Conservation (phyloP, 495 filamentous ascomycete genomes). For the Choiromyces venosus region DNA sequence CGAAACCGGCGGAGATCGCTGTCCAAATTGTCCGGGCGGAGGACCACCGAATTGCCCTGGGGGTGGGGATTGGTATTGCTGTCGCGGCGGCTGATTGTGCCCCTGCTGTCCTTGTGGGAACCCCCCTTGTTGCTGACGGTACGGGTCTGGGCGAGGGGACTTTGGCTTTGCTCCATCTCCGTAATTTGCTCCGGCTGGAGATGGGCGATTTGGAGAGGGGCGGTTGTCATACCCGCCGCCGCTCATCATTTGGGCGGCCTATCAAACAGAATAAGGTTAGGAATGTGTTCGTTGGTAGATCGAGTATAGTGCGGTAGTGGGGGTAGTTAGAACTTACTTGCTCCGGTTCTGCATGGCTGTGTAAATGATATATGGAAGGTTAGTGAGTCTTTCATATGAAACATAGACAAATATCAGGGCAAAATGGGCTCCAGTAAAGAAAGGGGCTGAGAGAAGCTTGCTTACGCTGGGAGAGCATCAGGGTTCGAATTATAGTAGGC, state of each 20-base stretch:
- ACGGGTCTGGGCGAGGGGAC: slow-evolving; percentile 37
- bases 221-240: slow-evolving; percentile 40
- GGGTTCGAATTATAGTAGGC: slow-evolving; percentile 90
- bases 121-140: slow-evolving; percentile 41
- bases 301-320: slow-evolving; percentile 5
- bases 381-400: slow-evolving; percentile 18
- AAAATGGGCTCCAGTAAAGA: not conserved
- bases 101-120: slow-evolving; percentile 42
- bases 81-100: slow-evolving; percentile 42
- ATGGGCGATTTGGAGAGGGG: slow-evolving; percentile 38
- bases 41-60: slow-evolving; percentile 40
- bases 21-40: slow-evolving; percentile 46
- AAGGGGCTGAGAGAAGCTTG: slow-evolving; percentile 29
- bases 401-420: not conserved
- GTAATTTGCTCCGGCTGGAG: slow-evolving; percentile 15
- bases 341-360: slow-evolving; percentile 90
- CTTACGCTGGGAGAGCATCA: slow-evolving; percentile 94
- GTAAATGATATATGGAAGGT: slow-evolving; percentile 6
- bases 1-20: slow-evolving; percentile 54
- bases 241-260: slow-evolving; percentile 56
- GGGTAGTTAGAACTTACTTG: slow-evolving; percentile 53
- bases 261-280: slow-evolving; percentile 10
- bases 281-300: slow-evolving; percentile 14
- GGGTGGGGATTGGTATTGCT: slow-evolving; percentile 43
- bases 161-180: slow-evolving; percentile 31